Evolutionary conservation across 108 stramenopile genomes (phyloP), one percentile per base, ranked within the genome.

Genomic region (Cyclotella baltica): DNA sequence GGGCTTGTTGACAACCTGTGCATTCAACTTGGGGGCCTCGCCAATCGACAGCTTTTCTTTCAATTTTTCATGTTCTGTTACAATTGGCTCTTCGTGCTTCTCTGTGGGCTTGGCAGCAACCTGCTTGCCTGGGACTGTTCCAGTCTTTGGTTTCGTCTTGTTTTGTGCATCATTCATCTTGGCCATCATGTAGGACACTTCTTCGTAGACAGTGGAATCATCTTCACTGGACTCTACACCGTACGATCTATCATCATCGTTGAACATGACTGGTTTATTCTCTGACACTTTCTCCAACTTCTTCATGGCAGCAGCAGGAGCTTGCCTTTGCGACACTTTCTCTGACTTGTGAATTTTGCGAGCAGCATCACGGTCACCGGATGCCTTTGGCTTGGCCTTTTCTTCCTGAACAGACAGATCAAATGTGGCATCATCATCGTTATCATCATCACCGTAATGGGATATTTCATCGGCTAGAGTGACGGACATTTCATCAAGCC

Each of bases 381-480:
- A 23, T 0, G 22, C 38, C 6, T 43, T 6, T 18, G 34, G 27
- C 34, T 31, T 33, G 4, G 10, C 22, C 22, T 20, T 64, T 11
- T 38, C 63, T 43, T 64, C 63, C 25, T 38, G 40, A 6, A 43
- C 16, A 25, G 63, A 43, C 25, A 38, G 11, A 40, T 46, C 43
- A 43, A 46, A 64, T 0, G 59, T 34, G 13, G 59, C 57, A 58
- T 58, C 35, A 63, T 63, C 62, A 38, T 63, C 62, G 38, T 52
- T 19, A 37, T 31, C n/a, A n/a, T 6, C 10, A 61, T 61, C 59
- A 9, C 20, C 59, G 8, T 61, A 40, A 23, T n/a, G 47, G 4
- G 65, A 67, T 30, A 50, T 36, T 29, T 29, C 30, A 50, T 67
- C 34, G 2, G 65, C 30, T 22, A 67, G 65, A 30, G 43, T 29